Percentiles rank a stretch among this genome's conserved stretches.
Evolutionary conservation across 768 basidiomycete species (phyloP).

Genomic region (Collybiopsis luxurians): DNA sequence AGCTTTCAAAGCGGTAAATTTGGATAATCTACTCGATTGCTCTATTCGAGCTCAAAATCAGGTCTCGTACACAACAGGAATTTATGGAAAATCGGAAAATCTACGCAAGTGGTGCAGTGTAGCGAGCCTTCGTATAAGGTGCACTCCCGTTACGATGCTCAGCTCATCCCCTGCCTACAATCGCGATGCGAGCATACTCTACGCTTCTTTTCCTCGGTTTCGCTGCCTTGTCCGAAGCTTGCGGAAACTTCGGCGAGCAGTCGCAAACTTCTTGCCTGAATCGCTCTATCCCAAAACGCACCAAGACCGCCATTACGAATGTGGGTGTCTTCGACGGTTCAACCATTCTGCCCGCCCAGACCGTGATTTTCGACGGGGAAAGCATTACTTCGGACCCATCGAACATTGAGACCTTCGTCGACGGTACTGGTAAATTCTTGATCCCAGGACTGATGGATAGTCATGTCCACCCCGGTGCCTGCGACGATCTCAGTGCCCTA

Average conservation of each 20-base stretch:
- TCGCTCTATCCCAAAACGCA: not conserved
- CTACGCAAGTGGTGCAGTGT: no score
- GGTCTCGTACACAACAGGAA: no score
- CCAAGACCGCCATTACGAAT: constrained; percentile 9
- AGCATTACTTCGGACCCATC: not conserved
- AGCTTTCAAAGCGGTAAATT: no score
- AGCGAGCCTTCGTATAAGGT: no score
- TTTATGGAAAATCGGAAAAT: no score
- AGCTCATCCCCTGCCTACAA: no score
- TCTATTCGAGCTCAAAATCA: no score
- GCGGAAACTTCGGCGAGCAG: not conserved
- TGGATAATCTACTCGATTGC: no score
- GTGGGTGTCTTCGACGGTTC: constrained; percentile 13
- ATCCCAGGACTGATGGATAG: constrained; percentile 13
- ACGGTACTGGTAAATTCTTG: constrained; percentile 8
- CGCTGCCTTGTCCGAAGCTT: not conserved
- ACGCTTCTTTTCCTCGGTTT: not conserved
- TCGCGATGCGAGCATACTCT: no score
- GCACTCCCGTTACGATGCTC: no score
- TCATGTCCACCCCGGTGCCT: constrained; percentile 2
- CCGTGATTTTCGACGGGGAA: not conserved
- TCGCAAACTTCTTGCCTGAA: not conserved
- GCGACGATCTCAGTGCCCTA: constrained; percentile 3
- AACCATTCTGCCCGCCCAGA: not conserved
- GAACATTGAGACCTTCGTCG: not conserved